Evolutionary conservation across 2,329 filamentous ascomycete species (phyloP), one percentile per base, ranked within the genome.

Genomic region (Xylariaceae sp.): DNA sequence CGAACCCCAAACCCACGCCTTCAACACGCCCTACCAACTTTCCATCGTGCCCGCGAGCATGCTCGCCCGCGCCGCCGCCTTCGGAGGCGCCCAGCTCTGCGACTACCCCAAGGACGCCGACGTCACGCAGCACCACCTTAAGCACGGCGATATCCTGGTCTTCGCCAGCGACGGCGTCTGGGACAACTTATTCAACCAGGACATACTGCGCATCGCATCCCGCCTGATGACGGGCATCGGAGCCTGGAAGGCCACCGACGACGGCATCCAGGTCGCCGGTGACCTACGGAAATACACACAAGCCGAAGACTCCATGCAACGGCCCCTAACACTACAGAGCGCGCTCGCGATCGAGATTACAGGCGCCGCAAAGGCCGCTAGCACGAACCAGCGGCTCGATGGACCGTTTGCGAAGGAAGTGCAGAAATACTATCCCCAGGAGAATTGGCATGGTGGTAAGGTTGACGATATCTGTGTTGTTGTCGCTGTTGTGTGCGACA

Each of bases 21-120:
- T 98, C 77, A 98, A 98, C 67, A 97, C 93, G 0, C 93, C 93
- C 0, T 98, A 88, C 63, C 93, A 98, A 66, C 79, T 98, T 33
- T 92, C 89, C 43, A 83, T 95, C 42, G 84, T 96, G 6, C 92
- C 93, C 1, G 80, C 85, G 3, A 81, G 79, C 56, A 84, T 95
- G 68, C 78, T 89, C 45, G 80, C 82, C 19, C 87, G 93, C 58
- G 85, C 90, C 58, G 81, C 83, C 11, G 80, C 88, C 22, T 97
- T 95, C 64, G 92, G 92, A 17, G 88, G 88, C 36, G 75, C 79
- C 2, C 86, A 86, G 51, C 79, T 95, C 21, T 84, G 85, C 63
- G 93, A 98, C 67, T 76, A 85, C 46, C 93, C 93, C 11, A 79
- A 81, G 53, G 88, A 97, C 60, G 88, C 93, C 17, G 86, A 88